These are phyloP conservation scores for Capniomyces stellatus DNA, from an alignment of 371 early-diverging fungal genomes.

Conservation along the genomic window DNA sequence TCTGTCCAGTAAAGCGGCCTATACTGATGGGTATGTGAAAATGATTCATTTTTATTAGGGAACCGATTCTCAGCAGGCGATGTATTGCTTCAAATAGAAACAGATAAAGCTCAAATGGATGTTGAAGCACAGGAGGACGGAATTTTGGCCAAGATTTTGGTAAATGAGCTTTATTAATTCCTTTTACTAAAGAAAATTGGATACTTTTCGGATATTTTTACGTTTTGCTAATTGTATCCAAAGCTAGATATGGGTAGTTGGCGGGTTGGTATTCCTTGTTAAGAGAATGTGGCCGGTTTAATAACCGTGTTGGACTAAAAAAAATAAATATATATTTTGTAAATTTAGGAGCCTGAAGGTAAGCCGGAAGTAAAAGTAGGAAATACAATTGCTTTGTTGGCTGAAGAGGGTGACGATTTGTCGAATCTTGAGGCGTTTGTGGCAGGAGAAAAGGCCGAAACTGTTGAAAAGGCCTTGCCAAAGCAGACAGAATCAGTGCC, in stretches of 20 bases:
- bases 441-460: background rate
- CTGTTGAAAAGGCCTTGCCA: background rate
- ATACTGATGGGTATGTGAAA: no score
- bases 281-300: no score
- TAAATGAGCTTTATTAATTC: slow-evolving; percentile 21
- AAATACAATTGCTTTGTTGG: slow-evolving; percentile 62
- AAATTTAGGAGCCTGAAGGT: no score
- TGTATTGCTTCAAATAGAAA: slow-evolving; percentile 69
- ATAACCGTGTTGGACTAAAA: no score
- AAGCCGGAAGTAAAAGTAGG: slow-evolving; percentile 39
- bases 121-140: slow-evolving; percentile 92
- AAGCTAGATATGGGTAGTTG: no score
- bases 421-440: slow-evolving; percentile 47
- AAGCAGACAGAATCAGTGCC: background rate
- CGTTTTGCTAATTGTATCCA: slow-evolving; percentile 11
- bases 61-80: slow-evolving; percentile 74
- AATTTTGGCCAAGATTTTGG: slow-evolving; percentile 74
- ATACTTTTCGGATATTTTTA: background rate
- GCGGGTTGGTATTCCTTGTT: no score
- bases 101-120: slow-evolving; percentile 96
- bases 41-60: slow-evolving; percentile 26
- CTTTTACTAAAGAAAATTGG: background rate
- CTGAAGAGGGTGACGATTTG: slow-evolving; percentile 78
- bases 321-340: no score
- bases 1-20: no score